Percentiles rank a stretch among this genome's conserved stretches.
Conservation (phyloP, 441 rosid species). For the Gossypium schwendimanii region DNA sequence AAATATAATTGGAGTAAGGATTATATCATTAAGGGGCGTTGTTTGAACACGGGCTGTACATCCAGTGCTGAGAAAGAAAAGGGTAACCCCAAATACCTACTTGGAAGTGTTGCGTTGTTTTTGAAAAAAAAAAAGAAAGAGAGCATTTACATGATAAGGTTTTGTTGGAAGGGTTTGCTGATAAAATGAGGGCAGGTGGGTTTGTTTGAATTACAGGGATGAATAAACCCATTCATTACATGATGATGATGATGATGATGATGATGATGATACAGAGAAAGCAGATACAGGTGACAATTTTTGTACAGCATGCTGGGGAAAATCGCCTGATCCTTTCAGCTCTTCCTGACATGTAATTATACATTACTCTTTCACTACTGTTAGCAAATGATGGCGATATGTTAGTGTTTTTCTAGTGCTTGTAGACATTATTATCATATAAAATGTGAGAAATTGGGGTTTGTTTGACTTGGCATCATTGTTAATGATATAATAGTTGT, state of each 20-base stretch:
- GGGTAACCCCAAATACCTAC: constrained; percentile 46
- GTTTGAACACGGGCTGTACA: constrained; percentile 33
- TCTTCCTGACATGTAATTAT: constrained; percentile 45
- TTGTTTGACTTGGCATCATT: not conserved
- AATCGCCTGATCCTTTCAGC: constrained; percentile 36
- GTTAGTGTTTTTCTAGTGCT: constrained; percentile 9
- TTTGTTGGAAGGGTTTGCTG: constrained; percentile 36
- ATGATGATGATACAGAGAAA: not conserved
- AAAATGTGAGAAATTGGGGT: constrained; percentile 10
- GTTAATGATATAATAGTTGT: not conserved
- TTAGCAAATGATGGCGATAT: constrained; percentile 9
- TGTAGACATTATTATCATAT: constrained; percentile 8
- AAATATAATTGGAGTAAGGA: constrained; percentile 15
- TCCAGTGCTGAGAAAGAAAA: constrained; percentile 48
- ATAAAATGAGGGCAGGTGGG: constrained; percentile 7
- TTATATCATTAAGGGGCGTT: constrained; percentile 14
- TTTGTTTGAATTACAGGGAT: not conserved
- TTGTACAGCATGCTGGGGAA: constrained; percentile 35
- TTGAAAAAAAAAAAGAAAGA: constrained; percentile 12
- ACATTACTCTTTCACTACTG: constrained; percentile 23
- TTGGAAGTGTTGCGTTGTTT: constrained; percentile 28
- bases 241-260: not conserved
- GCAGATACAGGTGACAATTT: constrained; percentile 13
- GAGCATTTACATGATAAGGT: constrained; percentile 47
- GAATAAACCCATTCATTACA: constrained; percentile 8